These are phyloP conservation scores for Lophium mytilinum DNA, from an alignment of 495 filamentous ascomycete genomes.

Conservation along the genomic window DNA sequence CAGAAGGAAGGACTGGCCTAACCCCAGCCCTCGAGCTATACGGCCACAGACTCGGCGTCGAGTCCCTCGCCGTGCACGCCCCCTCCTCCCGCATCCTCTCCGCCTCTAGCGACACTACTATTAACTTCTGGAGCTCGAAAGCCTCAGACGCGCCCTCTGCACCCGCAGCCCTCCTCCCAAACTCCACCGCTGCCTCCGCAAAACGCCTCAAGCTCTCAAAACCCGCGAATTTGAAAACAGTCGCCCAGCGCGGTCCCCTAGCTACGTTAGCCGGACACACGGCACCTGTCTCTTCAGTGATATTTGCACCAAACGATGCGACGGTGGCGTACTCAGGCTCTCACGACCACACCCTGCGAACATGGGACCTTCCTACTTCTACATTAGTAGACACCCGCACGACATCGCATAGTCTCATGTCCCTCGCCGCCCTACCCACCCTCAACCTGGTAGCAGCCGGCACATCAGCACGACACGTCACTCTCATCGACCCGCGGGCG, in stretches of 20 bases:
- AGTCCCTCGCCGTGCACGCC: slow-evolving; percentile 69
- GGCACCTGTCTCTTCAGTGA: slow-evolving; percentile 59
- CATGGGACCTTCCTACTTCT: slow-evolving; percentile 80
- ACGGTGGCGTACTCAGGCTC: slow-evolving; percentile 85
- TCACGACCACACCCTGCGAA: slow-evolving; percentile 81
- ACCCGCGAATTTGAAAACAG: slow-evolving; percentile 38
- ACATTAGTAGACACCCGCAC: slow-evolving; percentile 67
- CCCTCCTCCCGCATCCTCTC: slow-evolving; percentile 70
- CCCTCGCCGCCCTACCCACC: slow-evolving; percentile 58
- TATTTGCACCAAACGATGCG: slow-evolving; percentile 75
- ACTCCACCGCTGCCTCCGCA: slow-evolving; percentile 39
- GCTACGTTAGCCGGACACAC: slow-evolving; percentile 63
- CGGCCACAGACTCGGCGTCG: slow-evolving; percentile 68
- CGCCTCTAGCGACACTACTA: slow-evolving; percentile 66
- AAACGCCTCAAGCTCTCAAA: slow-evolving; percentile 75
- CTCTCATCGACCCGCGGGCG: slow-evolving; percentile 77
- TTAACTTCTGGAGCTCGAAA: slow-evolving; percentile 77
- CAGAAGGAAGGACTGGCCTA: slow-evolving; percentile 47
- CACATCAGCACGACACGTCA: slow-evolving; percentile 77
- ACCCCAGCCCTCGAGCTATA: slow-evolving; percentile 76
- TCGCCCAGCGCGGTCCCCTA: slow-evolving; percentile 73
- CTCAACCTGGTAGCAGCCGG: slow-evolving; percentile 73
- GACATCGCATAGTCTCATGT: slow-evolving; percentile 72
- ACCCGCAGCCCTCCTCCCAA: slow-evolving; percentile 54
- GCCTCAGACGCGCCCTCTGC: slow-evolving; percentile 65